Evolutionary conservation across 306 rosid genomes (phyloP).

Genomic region (Astragalus membranaceus): DNA sequence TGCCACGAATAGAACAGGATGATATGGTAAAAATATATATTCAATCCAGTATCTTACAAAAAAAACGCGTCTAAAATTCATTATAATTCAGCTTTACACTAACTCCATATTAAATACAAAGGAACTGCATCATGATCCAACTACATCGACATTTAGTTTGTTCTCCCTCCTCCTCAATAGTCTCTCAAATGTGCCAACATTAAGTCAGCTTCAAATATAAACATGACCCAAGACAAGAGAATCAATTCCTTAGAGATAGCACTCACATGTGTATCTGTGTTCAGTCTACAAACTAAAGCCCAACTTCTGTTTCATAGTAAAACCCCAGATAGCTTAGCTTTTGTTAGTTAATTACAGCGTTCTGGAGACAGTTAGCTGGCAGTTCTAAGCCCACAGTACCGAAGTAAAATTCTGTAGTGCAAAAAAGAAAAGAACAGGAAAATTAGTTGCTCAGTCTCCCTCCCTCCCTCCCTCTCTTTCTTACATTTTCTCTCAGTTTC

Average conservation of each 20-base stretch:
- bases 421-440: background rate
- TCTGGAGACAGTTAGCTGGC: background rate
- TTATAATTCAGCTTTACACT: background rate
- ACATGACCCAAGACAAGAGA: background rate
- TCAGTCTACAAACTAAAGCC: background rate
- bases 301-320: background rate
- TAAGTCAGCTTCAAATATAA: constrained; percentile 1
- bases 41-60: background rate
- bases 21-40: background rate
- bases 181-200: background rate
- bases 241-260: background rate
- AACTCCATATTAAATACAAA: background rate
- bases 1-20: background rate
- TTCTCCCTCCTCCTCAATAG: background rate
- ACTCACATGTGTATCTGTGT: background rate
- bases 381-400: background rate
- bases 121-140: background rate
- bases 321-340: background rate
- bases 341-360: background rate
- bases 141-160: background rate
- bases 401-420: background rate
- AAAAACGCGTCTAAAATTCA: background rate
- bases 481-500: background rate
- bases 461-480: background rate
- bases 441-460: background rate